Evolutionary conservation across 164 flowering plant species (phyloP).

Genomic region (Stephania cephalantha): DNA sequence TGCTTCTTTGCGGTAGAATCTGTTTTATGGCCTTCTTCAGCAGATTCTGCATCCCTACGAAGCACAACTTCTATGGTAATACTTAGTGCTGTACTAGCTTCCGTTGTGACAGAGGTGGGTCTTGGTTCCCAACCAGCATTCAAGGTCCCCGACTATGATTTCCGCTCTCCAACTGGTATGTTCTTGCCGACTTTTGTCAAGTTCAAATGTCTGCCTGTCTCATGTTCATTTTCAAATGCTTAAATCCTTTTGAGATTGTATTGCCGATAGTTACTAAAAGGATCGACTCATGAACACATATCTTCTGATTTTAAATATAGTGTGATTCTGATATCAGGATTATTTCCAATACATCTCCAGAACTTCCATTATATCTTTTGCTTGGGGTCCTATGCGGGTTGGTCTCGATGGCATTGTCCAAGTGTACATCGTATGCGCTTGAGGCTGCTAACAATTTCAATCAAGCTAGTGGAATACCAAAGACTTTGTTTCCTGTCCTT

Average conservation of each 20-base stretch:
- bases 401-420: slow-evolving; percentile 66
- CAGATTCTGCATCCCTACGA: slow-evolving; percentile 52
- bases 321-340: slow-evolving; percentile 6
- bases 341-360: slow-evolving; percentile 38
- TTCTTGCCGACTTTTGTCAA: not conserved
- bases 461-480: slow-evolving; percentile 48
- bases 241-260: too few species aligned
- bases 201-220: too few species aligned
- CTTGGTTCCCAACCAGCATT: slow-evolving; percentile 93
- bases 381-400: slow-evolving; percentile 85
- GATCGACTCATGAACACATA: not conserved
- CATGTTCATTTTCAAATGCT: too few species aligned
- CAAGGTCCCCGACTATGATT: slow-evolving; percentile 84
- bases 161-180: slow-evolving; percentile 84
- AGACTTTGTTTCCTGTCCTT: slow-evolving; percentile 53
- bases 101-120: slow-evolving; percentile 79
- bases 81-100: slow-evolving; percentile 89
- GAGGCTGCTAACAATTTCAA: slow-evolving; percentile 35
- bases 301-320: not conserved
- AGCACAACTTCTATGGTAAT: slow-evolving; percentile 93
- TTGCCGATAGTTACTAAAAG: not conserved
- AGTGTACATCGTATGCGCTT: slow-evolving; percentile 57
- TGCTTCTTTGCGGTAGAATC: slow-evolving; percentile 95
- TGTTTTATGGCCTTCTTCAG: slow-evolving; percentile 83
- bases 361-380: slow-evolving; percentile 89